Evolutionary conservation across 345 rosid genomes (phyloP).

Genomic region (Luvunga scandens): DNA sequence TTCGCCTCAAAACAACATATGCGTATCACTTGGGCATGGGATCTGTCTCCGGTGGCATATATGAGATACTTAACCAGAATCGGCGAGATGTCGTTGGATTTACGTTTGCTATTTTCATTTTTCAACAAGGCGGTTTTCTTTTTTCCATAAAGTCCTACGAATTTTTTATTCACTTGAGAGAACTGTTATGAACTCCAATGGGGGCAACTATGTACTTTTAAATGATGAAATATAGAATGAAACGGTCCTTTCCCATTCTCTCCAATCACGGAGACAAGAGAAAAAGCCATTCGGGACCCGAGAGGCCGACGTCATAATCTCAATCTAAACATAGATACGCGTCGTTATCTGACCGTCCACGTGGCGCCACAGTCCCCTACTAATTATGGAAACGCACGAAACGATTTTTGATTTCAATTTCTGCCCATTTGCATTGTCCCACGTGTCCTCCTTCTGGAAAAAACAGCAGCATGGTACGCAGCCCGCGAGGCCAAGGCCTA

Average conservation of each 20-base stretch:
- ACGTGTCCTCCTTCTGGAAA: conserved; percentile 38
- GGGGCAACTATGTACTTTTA: neutral
- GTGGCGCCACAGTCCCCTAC: conserved; percentile 19
- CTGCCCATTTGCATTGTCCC: conserved; percentile 15
- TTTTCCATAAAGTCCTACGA: neutral
- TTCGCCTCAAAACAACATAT: neutral
- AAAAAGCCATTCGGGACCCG: neutral
- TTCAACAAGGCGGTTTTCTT: neutral
- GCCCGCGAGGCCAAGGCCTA: conserved; percentile 17
- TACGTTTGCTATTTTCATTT: neutral
- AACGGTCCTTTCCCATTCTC: conserved; percentile 6
- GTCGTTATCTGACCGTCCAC: conserved; percentile 33
- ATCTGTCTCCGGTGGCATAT: neutral
- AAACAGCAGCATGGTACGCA: neutral
- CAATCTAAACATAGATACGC: conserved; percentile 4
- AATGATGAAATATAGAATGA: neutral
- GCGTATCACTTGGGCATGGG: neutral
- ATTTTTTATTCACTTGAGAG: fast-evolving
- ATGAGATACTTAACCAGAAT: neutral
- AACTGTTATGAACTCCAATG: neutral
- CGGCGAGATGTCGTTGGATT: neutral
- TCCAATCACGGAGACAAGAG: conserved; percentile 24
- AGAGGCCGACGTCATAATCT: conserved; percentile 5
- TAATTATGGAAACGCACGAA: conserved; percentile 18
- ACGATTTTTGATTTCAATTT: neutral